These are phyloP conservation scores for Tetrahymena thermophila DNA, from an alignment of 73 alveolate species.

Conservation along the genomic window DNA sequence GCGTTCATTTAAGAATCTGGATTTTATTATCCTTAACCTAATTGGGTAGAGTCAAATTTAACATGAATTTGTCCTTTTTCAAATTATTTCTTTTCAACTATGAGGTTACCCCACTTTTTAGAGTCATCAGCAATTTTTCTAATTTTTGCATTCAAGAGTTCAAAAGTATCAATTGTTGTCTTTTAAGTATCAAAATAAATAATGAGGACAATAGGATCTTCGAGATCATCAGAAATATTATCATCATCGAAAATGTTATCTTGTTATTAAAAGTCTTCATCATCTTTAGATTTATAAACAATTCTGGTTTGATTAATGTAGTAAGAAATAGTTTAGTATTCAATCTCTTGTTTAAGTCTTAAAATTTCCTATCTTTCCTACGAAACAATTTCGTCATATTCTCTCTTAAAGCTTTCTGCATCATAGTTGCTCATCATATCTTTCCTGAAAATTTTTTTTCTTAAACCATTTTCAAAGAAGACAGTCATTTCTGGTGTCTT, in stretches of 20 bases:
- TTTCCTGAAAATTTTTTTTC: not conserved
- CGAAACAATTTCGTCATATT: not conserved
- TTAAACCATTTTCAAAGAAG: constrained; percentile 18
- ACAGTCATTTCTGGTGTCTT: constrained; percentile 33
- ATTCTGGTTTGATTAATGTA: not conserved
- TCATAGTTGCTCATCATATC: not conserved
- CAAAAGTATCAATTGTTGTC: not conserved
- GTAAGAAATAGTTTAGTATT: not conserved
- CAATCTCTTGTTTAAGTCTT: not conserved
- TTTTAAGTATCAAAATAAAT: not conserved
- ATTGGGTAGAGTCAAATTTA: not conserved
- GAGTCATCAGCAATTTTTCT: not conserved
- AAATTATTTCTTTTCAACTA: not conserved
- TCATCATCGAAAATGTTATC: not conserved
- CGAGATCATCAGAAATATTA: not conserved
- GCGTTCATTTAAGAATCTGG: not conserved
- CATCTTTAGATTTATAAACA: not conserved
- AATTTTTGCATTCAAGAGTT: not conserved
- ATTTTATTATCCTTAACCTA: not conserved
- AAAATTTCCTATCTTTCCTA: not conserved
- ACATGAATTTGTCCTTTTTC: not conserved
- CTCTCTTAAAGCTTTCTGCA: not conserved
- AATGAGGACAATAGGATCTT: not conserved
- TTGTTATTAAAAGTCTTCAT: not conserved
- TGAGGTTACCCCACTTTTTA: not conserved